Base-by-base conservation (phyloP, 2,329 filamentous ascomycete species). In the Fusarium nisikadoi region DNA sequence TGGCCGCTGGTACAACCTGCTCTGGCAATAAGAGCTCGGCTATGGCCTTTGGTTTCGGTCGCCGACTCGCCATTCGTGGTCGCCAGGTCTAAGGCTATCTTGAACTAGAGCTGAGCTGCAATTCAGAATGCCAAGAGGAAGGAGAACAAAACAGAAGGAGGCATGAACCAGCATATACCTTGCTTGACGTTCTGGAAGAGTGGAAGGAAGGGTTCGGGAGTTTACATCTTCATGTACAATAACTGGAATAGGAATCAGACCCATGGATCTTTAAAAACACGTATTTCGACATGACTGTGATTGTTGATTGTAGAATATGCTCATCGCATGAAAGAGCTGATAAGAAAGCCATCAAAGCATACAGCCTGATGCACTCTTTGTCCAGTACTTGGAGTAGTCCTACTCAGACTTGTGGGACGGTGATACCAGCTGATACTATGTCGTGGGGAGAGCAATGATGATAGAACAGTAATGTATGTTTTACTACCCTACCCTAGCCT, bases 1-100 rank as follows among this genome's bases (percentile, higher is more conserved):
- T 91, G 84, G 85, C 89, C 3, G 71, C 82, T 3, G 89, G 89
- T 41, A 90, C 87, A 19, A 80, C 80, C 33, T 91, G 89, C 79
- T 70, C 78, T 62, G 70, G 76, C 27, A 80, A 78, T 56, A 65
- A 75, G 39, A 65, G 62, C 25, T 71, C 76, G 25, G 59, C 71
- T 23, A 76, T 83, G 45, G 71, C 71, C 35, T 58, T 58, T 55
- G 68, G 59, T 59, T 65, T 73, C 47, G 68, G 56, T 42, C 62
- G 68, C 52, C 76, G 68, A 63, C 75, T 72, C 19, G 65, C 69
- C 29, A 52, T 73, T 46, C 71, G 71, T 57, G 42, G 52, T 29
- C 70, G 53, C 25, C 43, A 62, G 35, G 58, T 50, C 49, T 72
- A 72, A 73, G 57, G 38, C 66, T 60, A 54, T 36, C 39, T 56